Base-by-base conservation (phyloP, 225 moss, liverwort and hornwort species). In the Polytrichum formosum region DNA sequence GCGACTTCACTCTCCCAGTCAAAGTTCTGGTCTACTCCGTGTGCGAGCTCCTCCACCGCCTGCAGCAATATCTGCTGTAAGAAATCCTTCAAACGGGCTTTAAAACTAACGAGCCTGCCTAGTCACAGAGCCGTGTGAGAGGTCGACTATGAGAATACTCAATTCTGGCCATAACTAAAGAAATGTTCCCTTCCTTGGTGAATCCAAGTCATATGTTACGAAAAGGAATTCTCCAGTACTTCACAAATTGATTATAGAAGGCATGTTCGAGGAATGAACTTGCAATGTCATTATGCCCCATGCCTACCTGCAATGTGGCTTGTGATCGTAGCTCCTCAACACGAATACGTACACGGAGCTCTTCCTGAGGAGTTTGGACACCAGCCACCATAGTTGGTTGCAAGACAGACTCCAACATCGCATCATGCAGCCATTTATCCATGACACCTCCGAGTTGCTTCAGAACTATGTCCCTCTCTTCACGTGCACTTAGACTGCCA, bases 1-100 rank as follows among this genome's bases (percentile, higher is more conserved):
- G 74, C 78, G n/a, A 73, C 98, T 61, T 91, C 98, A n/a, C 72
- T 73, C 64, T 99, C 88, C 98, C 98, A 99, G 68, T 99, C 94
- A 63, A 99, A 94, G 66, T 67, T 81, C 72, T 71, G 79, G 72
- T 94, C 98, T 53, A 94, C 92, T 18, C 77, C 83, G 59, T 64
- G 76, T 7, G 90, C 87, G 6, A 99, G 85, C 72, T 81, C 85
- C 75, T 99, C 82, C 28, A 84, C 76, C 53, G 92, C 98, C 91
- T 99, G 83, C 25, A 79, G 5, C 53, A 13, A 46, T 26, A 33
- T 67, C 13, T 23, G 28, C 26, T 26, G 27, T 29, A n/a, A 59
- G 23, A 59, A 16, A 46, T 46, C 4, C 46, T 46, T 46, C 46
- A 46, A 13, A 16, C 16, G 16, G 46, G 16, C 10, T 46, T 46